Conservation (phyloP, 768 basidiomycete species). For the Amanita pallidorosea region DNA sequence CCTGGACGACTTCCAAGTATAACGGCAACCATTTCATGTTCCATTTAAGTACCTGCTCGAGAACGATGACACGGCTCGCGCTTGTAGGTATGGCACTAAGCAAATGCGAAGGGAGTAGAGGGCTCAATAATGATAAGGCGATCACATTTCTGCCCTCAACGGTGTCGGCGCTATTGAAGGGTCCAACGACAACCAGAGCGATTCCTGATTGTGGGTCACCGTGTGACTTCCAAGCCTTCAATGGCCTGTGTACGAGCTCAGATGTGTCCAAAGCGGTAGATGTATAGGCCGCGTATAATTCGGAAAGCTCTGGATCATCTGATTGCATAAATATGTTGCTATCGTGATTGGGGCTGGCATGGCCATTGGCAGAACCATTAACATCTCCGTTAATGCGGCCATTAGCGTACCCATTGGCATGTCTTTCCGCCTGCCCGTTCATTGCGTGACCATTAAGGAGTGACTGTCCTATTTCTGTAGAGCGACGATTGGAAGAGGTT, state of each 20-base stretch:
- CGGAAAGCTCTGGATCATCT: slow-evolving; percentile 16
- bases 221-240: slow-evolving; percentile 39
- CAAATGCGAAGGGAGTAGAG: slow-evolving; percentile 53
- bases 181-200: slow-evolving; percentile 64
- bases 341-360: not conserved
- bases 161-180: slow-evolving; percentile 36
- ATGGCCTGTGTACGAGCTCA: slow-evolving; percentile 47
- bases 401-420: slow-evolving; percentile 12
- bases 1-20: slow-evolving; percentile 71
- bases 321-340: not conserved
- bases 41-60: slow-evolving; percentile 73
- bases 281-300: slow-evolving; percentile 53
- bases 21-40: slow-evolving; percentile 82
- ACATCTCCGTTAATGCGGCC: slow-evolving; percentile 11
- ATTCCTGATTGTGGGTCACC: slow-evolving; percentile 53
- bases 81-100: slow-evolving; percentile 49
- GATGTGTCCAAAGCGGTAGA: slow-evolving; percentile 56
- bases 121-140: slow-evolving; percentile 56
- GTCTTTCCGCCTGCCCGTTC: slow-evolving; percentile 19
- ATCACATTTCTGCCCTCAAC: slow-evolving; percentile 40
- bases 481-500: slow-evolving; percentile 20
- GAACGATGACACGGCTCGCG: slow-evolving; percentile 59
- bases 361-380: slow-evolving; percentile 10
- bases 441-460: not conserved
- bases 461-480: not conserved